Evolutionary conservation across 139 green algal species (phyloP).

Genomic region (Chlorella sp.): DNA sequence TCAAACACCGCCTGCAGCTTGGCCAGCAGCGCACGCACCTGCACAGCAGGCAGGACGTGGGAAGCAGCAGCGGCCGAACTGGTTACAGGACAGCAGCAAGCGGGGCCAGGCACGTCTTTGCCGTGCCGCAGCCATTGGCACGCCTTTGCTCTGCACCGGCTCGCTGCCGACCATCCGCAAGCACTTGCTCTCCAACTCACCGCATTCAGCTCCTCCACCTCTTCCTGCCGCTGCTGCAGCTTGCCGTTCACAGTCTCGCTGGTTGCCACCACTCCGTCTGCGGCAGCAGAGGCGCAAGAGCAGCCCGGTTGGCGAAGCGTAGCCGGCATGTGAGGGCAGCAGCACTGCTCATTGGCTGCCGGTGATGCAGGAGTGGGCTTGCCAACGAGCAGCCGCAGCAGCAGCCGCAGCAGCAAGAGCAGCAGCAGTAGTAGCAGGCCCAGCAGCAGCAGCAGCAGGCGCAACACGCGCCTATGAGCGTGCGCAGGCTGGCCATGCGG

Average conservation of each 20-base stretch:
- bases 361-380: no score
- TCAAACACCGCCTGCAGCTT: constrained; percentile 90
- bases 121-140: no score
- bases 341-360: no score
- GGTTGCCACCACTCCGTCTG: constrained; percentile 73
- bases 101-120: no score
- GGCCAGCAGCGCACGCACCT: constrained; percentile 73
- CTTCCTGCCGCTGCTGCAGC: constrained; percentile 77
- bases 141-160: no score
- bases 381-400: no score
- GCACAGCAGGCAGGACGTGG: no score
- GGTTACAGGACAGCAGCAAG: no score
- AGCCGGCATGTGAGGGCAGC: no score
- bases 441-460: background rate
- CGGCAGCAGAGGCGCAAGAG: background rate
- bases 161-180: no score
- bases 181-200: background rate
- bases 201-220: constrained; percentile 90
- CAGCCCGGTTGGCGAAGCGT: no score
- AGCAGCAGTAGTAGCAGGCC: background rate
- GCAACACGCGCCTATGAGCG: constrained; percentile 21
- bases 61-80: no score
- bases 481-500: constrained; percentile 33
- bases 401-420: background rate
- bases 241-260: constrained; percentile 85